Percentiles rank a stretch among this genome's conserved stretches.
These are phyloP conservation scores for Phytopythium mirpurense DNA, from an alignment of 352 stramenopile species.

Conservation along the genomic window DNA sequence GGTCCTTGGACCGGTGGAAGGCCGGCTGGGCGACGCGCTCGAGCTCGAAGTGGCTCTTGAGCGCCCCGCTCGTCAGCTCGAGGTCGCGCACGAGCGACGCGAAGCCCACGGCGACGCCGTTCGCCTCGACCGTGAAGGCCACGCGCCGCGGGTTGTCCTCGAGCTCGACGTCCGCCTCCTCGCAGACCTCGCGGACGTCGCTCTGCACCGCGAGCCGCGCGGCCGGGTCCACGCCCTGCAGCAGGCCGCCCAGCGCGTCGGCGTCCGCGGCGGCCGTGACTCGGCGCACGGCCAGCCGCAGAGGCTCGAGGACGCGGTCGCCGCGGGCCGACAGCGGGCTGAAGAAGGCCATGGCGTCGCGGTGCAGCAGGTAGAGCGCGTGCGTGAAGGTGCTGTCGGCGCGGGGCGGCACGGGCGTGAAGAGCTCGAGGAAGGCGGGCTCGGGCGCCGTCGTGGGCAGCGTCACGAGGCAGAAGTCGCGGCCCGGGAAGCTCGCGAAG, in stretches of 20 bases:
- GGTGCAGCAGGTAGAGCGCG: slow-evolving; percentile 49
- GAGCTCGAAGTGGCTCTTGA: slow-evolving; percentile 61
- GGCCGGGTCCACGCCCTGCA: slow-evolving; percentile 19
- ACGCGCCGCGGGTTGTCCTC: slow-evolving; percentile 61
- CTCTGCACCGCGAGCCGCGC: slow-evolving; percentile 24
- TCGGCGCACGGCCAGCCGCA: slow-evolving; percentile 31
- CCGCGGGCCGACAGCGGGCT: slow-evolving; percentile 20
- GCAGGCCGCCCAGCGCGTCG: slow-evolving; percentile 11
- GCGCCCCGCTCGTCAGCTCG: slow-evolving; percentile 36
- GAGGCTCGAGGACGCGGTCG: slow-evolving; percentile 21
- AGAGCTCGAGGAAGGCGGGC: slow-evolving; percentile 40
- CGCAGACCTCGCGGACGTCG: slow-evolving; percentile 28
- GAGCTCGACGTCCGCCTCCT: slow-evolving; percentile 57
- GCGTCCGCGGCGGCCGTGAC: slow-evolving; percentile 13
- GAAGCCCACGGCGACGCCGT: slow-evolving; percentile 32
- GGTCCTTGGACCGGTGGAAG: slow-evolving; percentile 67
- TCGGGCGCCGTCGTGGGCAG: slow-evolving; percentile 40
- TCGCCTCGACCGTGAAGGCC: slow-evolving; percentile 55
- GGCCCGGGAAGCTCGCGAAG: slow-evolving; percentile 43
- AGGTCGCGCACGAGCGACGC: slow-evolving; percentile 39
- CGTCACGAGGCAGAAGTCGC: slow-evolving; percentile 56
- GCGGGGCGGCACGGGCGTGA: slow-evolving; percentile 33
- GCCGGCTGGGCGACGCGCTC: slow-evolving; percentile 56
- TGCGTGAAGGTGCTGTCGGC: slow-evolving; percentile 50
- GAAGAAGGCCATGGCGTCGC: slow-evolving; percentile 55